Conservation (phyloP, 2,329 filamentous ascomycete species). For the Coniella vitis region DNA sequence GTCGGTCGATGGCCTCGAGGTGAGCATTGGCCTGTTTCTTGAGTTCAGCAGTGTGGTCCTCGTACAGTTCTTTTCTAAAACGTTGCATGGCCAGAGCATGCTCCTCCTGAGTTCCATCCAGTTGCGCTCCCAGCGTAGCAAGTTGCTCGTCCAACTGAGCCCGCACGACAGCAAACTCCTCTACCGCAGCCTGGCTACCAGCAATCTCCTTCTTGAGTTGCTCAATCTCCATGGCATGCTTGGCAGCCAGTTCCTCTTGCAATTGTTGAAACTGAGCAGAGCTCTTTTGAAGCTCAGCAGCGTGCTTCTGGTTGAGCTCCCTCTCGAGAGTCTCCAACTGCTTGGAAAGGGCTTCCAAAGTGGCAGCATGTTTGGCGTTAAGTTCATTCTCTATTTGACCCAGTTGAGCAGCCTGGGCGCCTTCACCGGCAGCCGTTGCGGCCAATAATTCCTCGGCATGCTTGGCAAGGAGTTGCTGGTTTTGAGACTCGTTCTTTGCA, state of each 20-base stretch:
- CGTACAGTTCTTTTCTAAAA: conserved; percentile 34
- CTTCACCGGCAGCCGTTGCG: conserved; percentile 21
- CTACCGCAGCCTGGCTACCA: conserved; percentile 25
- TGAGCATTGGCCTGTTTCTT: conserved; percentile 39
- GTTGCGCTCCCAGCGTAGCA: conserved; percentile 24
- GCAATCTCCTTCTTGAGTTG: conserved; percentile 30
- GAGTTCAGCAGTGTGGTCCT: conserved; percentile 38
- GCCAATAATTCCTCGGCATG: conserved; percentile 26
- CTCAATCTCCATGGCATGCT: conserved; percentile 29
- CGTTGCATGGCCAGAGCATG: conserved; percentile 31
- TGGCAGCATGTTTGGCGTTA: conserved; percentile 12
- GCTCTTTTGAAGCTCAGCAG: conserved; percentile 22
- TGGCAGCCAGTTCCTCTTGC: conserved; percentile 16
- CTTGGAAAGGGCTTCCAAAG: conserved; percentile 6
- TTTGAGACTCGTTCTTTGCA: conserved; percentile 32
- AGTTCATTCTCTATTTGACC: conserved; percentile 23
- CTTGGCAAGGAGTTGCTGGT: conserved; percentile 29
- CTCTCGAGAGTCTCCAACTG: conserved; percentile 13
- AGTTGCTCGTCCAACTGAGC: conserved; percentile 27
- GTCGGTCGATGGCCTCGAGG: conserved; percentile 33
- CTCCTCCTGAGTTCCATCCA: conserved; percentile 28
- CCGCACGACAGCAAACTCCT: conserved; percentile 24
- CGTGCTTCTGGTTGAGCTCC: conserved; percentile 23
- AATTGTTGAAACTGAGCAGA: conserved; percentile 13
- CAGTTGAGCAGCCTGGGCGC: conserved; percentile 21